Conservation (phyloP, 2,329 filamentous ascomycete species). For the Chaetothyriales sp. region DNA sequence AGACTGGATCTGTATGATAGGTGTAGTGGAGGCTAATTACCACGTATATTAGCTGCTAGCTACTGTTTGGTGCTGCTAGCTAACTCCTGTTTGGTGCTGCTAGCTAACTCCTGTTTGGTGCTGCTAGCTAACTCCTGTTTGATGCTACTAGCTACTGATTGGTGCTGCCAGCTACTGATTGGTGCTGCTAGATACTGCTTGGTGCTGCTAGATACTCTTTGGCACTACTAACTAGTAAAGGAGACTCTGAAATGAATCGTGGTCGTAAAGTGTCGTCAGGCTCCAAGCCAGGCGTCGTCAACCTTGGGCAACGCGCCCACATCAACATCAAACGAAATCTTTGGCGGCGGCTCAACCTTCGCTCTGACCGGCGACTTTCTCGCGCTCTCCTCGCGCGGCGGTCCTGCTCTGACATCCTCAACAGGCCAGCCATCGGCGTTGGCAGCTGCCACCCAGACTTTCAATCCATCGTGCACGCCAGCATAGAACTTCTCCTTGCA, state of each 20-base stretch:
- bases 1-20: neutral
- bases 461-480: slow-evolving; percentile 73
- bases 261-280: neutral
- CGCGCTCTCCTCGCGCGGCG: slow-evolving; percentile 27
- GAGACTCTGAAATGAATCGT: neutral
- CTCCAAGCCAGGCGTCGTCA: slow-evolving; percentile 14
- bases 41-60: neutral
- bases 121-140: neutral
- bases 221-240: no score
- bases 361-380: slow-evolving; percentile 40
- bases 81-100: neutral
- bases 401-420: slow-evolving; percentile 53
- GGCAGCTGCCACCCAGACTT: slow-evolving; percentile 81
- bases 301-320: slow-evolving; percentile 9
- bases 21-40: no score
- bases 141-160: no score
- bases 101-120: neutral
- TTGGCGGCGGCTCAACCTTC: slow-evolving; percentile 40
- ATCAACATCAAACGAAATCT: slow-evolving; percentile 39
- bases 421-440: slow-evolving; percentile 80
- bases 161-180: no score
- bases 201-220: no score
- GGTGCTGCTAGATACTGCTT: no score
- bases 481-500: slow-evolving; percentile 98
- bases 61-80: neutral